Percentiles rank a stretch among this genome's conserved stretches.
Evolutionary conservation across 805 yeast genomes (phyloP).

Genomic region (Diddensiella caesifluorescens): DNA sequence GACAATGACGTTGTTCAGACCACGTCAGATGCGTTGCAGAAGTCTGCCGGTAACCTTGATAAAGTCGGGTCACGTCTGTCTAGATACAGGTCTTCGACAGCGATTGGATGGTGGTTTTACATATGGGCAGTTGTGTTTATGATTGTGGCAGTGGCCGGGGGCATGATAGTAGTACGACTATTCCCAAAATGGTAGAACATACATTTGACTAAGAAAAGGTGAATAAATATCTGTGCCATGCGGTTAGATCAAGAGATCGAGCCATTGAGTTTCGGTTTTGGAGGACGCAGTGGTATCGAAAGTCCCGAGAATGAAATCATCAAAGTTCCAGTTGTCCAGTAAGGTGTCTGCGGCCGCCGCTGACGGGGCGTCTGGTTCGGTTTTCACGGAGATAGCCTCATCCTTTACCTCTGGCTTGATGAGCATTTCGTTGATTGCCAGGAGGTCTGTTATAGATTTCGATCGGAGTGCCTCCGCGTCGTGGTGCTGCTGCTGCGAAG

Average conservation of each 20-base stretch:
- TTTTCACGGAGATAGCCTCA: too few species aligned
- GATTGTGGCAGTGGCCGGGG: slow-evolving; percentile 29
- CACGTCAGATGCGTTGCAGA: slow-evolving; percentile 33
- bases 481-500: neutral
- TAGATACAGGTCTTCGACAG: slow-evolving; percentile 32
- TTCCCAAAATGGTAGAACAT: slow-evolving; percentile 33
- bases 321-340: slow-evolving; percentile 2
- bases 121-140: slow-evolving; percentile 33
- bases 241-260: neutral
- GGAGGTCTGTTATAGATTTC: slow-evolving; percentile 1
- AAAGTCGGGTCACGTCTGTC: slow-evolving; percentile 32
- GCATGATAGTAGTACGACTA: slow-evolving; percentile 33
- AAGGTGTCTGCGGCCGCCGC: neutral
- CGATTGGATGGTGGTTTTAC: slow-evolving; percentile 39
- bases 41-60: slow-evolving; percentile 32
- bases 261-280: slow-evolving; percentile 1
- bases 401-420: too few species aligned
- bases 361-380: neutral
- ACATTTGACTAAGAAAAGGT: neutral
- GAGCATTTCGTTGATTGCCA: neutral
- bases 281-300: neutral
- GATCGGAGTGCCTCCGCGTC: slow-evolving; percentile 1
- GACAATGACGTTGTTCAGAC: slow-evolving; percentile 33
- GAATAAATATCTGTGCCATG: neutral
- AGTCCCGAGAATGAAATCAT: neutral